phyloP scores from a whole-genome alignment of 768 basidiomycete genomes.

The Clathrus columnatus region DNA sequence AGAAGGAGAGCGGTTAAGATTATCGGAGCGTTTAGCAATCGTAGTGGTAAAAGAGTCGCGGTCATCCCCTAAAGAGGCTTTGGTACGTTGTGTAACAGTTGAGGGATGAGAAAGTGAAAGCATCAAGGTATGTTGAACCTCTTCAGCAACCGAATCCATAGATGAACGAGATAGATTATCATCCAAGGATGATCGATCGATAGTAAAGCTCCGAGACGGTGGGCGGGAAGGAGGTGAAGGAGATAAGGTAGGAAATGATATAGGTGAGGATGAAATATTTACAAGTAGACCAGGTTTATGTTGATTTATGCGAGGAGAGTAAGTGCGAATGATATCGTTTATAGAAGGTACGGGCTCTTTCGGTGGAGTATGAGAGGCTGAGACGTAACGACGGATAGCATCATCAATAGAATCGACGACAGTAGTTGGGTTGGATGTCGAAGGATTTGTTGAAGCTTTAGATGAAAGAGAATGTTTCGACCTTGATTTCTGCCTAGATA shows the following conservation, averaged over 20 bases:
- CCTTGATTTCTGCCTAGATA: constrained; percentile 23
- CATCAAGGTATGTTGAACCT: constrained; percentile 63
- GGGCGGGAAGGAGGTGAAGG: not conserved
- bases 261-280: not conserved
- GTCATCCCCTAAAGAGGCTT: constrained; percentile 14
- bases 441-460: constrained; percentile 17
- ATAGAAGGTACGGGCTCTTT: constrained; percentile 66
- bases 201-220: not conserved
- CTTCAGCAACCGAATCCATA: constrained; percentile 80
- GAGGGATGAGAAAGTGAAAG: constrained; percentile 37
- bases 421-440: constrained; percentile 7
- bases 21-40: constrained; percentile 5
- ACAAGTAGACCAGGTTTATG: not conserved
- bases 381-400: constrained; percentile 8
- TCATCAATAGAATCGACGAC: constrained; percentile 12
- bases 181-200: not conserved
- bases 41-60: not conserved
- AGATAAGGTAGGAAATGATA: not conserved
- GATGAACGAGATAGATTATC: constrained; percentile 74
- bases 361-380: constrained; percentile 19
- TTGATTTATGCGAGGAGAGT: constrained; percentile 52
- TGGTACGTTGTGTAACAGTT: constrained; percentile 26
- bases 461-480: constrained; percentile 13
- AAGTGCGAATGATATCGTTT: constrained; percentile 77
- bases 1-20: constrained; percentile 4